These are phyloP conservation scores for Aspergillus tanneri DNA, from an alignment of 2,329 filamentous ascomycete species.

Conservation along the genomic window DNA sequence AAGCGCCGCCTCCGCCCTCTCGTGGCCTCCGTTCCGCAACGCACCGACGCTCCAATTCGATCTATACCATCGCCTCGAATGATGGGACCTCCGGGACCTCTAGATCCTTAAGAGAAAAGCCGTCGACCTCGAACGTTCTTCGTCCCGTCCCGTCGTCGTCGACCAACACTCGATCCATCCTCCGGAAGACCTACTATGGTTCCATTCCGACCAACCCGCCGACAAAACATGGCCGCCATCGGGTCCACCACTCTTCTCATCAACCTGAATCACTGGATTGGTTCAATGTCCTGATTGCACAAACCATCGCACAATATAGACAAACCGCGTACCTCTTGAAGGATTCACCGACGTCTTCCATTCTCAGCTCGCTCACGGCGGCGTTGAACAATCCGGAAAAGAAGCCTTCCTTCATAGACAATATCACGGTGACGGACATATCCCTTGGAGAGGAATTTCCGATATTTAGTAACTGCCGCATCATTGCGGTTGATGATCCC, in stretches of 20 bases:
- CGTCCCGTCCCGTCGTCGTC: conserved; percentile 73
- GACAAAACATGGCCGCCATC: conserved; percentile 44
- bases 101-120: conserved; percentile 47
- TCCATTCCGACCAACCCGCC: conserved; percentile 42
- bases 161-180: conserved; percentile 75
- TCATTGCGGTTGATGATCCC: conserved; percentile 72
- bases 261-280: conserved; percentile 96
- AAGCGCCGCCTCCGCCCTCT: conserved; percentile 79
- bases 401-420: conserved; percentile 87
- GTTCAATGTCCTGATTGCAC: conserved; percentile 97
- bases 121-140: conserved; percentile 66
- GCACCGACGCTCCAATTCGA: conserved; percentile 72
- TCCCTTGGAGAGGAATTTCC: conserved; percentile 95
- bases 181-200: conserved; percentile 97
- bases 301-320: conserved; percentile 93
- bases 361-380: conserved; percentile 79
- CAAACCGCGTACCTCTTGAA: conserved; percentile 90
- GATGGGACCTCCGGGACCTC: conserved; percentile 38
- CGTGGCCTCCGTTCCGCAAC: conserved; percentile 75
- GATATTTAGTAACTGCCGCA: conserved; percentile 96
- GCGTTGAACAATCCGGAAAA: conserved; percentile 83
- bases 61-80: conserved; percentile 43
- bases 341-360: conserved; percentile 52
- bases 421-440: conserved; percentile 90
- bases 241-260: conserved; percentile 65